Conservation (phyloP, 352 stramenopile species). For the Halophytophthora batemanensis region DNA sequence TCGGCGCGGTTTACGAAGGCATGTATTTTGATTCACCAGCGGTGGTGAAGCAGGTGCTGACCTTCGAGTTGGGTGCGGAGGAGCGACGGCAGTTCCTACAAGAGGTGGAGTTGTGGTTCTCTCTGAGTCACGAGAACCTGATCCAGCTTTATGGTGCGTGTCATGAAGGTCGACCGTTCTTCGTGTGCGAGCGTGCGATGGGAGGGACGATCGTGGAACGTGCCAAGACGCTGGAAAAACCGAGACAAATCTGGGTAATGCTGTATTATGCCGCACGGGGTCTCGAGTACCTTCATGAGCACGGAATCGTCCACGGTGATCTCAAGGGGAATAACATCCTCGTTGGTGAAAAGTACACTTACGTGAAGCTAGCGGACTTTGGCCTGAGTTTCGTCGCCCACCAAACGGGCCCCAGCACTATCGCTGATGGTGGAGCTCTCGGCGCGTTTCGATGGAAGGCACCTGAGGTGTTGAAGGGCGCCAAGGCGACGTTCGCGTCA, state of each 20-base stretch:
- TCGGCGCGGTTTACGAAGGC: too few relatives aligned
- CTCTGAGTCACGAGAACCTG: constrained; percentile 24
- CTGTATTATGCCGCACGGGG: constrained; percentile 11
- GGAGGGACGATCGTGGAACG: not conserved
- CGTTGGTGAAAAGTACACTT: constrained; percentile 19
- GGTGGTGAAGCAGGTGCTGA: constrained; percentile 14
- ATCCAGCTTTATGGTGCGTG: constrained; percentile 28
- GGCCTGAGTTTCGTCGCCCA: constrained; percentile 19
- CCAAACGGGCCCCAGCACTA: not conserved
- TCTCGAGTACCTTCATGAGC: constrained; percentile 26
- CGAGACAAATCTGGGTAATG: constrained; percentile 6
- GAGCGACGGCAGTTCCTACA: constrained; percentile 10
- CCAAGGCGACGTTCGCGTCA: constrained; percentile 12
- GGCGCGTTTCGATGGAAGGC: constrained; percentile 22
- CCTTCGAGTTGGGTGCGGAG: not conserved
- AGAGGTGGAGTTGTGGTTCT: constrained; percentile 20
- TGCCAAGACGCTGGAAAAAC: not conserved
- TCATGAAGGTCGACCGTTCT: constrained; percentile 13
- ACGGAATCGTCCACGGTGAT: constrained; percentile 21
- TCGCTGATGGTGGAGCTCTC: not conserved
- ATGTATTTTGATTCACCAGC: too few relatives aligned
- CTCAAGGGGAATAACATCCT: too few relatives aligned
- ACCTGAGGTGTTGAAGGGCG: constrained; percentile 10
- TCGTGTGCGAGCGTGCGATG: too few relatives aligned
- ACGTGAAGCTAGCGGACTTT: constrained; percentile 20